Evolutionary conservation across 148 eudicot genomes (phyloP).

Genomic region (Agrostemma githago): DNA sequence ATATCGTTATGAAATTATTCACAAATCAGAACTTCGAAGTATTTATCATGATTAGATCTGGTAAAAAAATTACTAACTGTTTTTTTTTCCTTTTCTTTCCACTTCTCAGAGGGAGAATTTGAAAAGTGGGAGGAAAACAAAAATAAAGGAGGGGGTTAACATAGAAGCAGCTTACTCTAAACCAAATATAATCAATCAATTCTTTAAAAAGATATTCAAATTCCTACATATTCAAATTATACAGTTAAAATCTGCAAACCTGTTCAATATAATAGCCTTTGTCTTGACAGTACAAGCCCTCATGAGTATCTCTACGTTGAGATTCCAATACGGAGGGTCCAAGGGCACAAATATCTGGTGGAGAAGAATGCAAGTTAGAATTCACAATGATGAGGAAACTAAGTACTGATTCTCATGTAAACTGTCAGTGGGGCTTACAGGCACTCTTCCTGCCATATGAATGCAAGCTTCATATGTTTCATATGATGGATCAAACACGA

Average conservation of each 20-base stretch:
- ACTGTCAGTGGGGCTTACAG: constrained; percentile 46
- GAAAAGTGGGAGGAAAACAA: too few relatives aligned
- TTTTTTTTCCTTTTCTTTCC: too few relatives aligned
- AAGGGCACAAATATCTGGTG: constrained; percentile 79
- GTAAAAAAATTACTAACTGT: neutral
- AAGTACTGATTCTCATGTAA: neutral
- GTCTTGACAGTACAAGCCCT: constrained; percentile 64
- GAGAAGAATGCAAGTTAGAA: neutral
- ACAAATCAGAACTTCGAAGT: neutral
- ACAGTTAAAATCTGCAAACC: constrained; percentile 33
- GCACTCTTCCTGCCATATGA: constrained; percentile 79
- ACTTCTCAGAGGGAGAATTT: too few relatives aligned
- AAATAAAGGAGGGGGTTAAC: too few relatives aligned
- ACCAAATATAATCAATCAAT: neutral
- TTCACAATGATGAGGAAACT: neutral
- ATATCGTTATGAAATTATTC: constrained; percentile 15
- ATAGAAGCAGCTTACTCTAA: neutral
- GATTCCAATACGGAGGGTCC: constrained; percentile 84
- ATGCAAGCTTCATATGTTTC: constrained; percentile 88
- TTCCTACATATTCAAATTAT: neutral
- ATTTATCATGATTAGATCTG: neutral
- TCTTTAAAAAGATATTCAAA: neutral
- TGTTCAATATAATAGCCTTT: constrained; percentile 80
- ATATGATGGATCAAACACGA: constrained; percentile 78
- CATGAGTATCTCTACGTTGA: constrained; percentile 51